Conservation (phyloP, 192 early-diverging fungal species). For the Oehlia diaphana region DNA sequence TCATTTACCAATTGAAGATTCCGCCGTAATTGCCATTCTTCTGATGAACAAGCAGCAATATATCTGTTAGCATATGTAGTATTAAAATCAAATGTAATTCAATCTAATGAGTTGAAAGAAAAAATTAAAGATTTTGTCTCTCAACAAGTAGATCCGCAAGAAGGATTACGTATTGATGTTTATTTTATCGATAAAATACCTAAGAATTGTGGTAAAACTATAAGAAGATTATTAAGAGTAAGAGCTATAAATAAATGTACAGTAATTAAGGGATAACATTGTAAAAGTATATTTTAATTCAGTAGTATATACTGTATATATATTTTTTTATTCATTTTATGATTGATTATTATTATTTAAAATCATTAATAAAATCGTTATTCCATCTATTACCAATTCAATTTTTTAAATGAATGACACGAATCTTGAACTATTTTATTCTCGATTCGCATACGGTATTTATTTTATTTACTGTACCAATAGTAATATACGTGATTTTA, state of each 20-base stretch:
- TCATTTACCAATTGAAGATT: slow-evolving; percentile 69
- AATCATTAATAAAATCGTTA: background rate
- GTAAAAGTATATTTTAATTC: no score
- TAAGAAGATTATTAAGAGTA: slow-evolving; percentile 67
- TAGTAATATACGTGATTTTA: slow-evolving; percentile 42
- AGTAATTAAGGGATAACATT: no score
- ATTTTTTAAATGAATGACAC: background rate
- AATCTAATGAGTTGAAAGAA: slow-evolving; percentile 43
- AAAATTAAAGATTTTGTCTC: slow-evolving; percentile 58
- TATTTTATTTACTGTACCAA: slow-evolving; percentile 40
- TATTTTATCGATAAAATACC: slow-evolving; percentile 70
- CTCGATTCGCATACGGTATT: no score
- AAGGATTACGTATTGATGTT: slow-evolving; percentile 79
- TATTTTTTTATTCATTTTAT: no score
- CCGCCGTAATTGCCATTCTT: slow-evolving; percentile 68
- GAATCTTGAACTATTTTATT: background rate
- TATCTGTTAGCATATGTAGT: slow-evolving; percentile 79
- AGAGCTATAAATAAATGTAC: slow-evolving; percentile 25
- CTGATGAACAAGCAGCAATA: slow-evolving; percentile 63
- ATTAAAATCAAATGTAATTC: slow-evolving; percentile 36
- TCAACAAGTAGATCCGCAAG: slow-evolving; percentile 65
- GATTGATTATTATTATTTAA: no score
- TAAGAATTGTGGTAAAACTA: slow-evolving; percentile 82
- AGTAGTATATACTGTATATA: no score
- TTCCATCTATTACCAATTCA: background rate